Conservation (phyloP, 2,329 filamentous ascomycete species). For the Alternaria ethzedia region DNA sequence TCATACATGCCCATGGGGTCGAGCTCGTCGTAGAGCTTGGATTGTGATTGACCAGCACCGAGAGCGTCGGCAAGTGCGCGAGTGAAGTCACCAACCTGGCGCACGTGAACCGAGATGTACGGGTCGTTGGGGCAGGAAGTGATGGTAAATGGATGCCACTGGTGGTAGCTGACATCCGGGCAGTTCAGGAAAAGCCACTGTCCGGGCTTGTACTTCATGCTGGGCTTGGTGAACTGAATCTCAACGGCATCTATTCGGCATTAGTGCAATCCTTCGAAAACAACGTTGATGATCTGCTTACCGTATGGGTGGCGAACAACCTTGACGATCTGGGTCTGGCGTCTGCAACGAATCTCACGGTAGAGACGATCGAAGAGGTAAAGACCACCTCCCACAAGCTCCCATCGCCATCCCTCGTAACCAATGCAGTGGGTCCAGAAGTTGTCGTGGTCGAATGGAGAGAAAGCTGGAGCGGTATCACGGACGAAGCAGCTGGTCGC, state of each 20-base stretch:
- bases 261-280: slow-evolving; percentile 32
- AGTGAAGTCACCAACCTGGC: slow-evolving; percentile 97
- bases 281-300: slow-evolving; percentile 52
- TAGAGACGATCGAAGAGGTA: slow-evolving; percentile 90
- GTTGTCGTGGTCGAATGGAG: slow-evolving; percentile 79
- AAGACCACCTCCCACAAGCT: slow-evolving; percentile 81
- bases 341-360: slow-evolving; percentile 83
- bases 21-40: slow-evolving; percentile 87
- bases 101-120: slow-evolving; percentile 92
- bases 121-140: slow-evolving; percentile 96
- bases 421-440: slow-evolving; percentile 96
- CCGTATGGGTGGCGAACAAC: slow-evolving; percentile 95
- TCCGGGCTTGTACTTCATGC: slow-evolving; percentile 96
- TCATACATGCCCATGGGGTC: slow-evolving; percentile 98
- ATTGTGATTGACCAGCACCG: slow-evolving; percentile 86
- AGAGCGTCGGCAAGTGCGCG: slow-evolving; percentile 90
- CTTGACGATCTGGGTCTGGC: slow-evolving; percentile 87
- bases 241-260: slow-evolving; percentile 78
- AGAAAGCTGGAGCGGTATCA: slow-evolving; percentile 73
- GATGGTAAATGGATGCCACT: slow-evolving; percentile 99
- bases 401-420: slow-evolving; percentile 97
- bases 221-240: slow-evolving; percentile 95
- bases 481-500: slow-evolving; percentile 96
- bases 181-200: slow-evolving; percentile 98
- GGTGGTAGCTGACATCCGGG: slow-evolving; percentile 82